Conservation (phyloP, 495 filamentous ascomycete genomes). For the Lasiosphaeria hispida region DNA sequence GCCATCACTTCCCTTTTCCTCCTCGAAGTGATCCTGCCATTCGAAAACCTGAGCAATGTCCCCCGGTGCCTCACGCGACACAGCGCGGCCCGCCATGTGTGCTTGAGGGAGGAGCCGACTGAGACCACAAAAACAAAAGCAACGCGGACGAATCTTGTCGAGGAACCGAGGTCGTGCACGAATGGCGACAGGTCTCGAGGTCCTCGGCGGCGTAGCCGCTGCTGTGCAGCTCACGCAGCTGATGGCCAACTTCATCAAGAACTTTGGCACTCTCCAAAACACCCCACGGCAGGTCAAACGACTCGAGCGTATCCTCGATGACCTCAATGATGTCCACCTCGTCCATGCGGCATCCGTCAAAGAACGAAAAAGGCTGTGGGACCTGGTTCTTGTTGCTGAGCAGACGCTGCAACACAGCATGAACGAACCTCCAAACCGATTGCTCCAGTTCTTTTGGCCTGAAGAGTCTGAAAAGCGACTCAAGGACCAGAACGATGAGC, state of each 20-base stretch:
- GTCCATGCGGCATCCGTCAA: background rate
- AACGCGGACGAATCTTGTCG: background rate
- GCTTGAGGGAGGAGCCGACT: background rate
- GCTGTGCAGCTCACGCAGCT: constrained; percentile 8
- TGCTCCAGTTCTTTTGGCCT: constrained; percentile 12
- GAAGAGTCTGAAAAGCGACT: constrained; percentile 7
- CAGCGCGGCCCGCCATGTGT: constrained; percentile 1
- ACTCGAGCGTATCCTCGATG: constrained; percentile 6
- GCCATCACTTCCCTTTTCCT: background rate
- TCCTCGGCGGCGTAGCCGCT: constrained; percentile 6
- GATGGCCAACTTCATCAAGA: constrained; percentile 5
- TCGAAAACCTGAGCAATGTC: background rate
- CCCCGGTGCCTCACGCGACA: constrained; percentile 3
- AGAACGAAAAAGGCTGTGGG: constrained; percentile 5
- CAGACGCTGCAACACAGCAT: constrained; percentile 1
- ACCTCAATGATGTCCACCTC: constrained; percentile 2
- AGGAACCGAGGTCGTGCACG: background rate
- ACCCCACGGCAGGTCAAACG: constrained; percentile 9
- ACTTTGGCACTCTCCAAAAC: constrained; percentile 10
- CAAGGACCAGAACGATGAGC: constrained; percentile 4
- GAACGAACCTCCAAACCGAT: background rate
- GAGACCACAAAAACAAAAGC: background rate
- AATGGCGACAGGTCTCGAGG: constrained; percentile 11
- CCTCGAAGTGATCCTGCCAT: background rate
- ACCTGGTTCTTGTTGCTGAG: constrained; percentile 3